Base-by-base conservation (phyloP, 257 asterid genomes). In the Verbena officinalis region DNA sequence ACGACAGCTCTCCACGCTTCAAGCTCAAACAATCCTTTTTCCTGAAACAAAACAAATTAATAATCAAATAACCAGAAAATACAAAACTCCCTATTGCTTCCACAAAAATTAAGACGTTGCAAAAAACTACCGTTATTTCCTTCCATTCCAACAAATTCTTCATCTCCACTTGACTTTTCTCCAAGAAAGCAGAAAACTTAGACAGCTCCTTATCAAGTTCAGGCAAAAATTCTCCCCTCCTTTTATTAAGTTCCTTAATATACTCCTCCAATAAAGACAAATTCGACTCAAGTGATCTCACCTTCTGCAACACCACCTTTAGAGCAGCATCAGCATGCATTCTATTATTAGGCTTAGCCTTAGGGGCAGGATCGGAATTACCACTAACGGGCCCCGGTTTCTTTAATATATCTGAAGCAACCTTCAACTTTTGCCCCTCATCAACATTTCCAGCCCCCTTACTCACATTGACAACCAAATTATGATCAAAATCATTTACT, bases 241-340 rank as follows among this genome's bases (percentile, higher is more conserved):
- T 82, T 73, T 77, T 80, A 75, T 80, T 87, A 51, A 90, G 85
- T 74, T 88, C 89, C 78, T 82, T 94, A 53, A 90, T 78, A 57
- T 90, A 94, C 80, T 94, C 96, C 86, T 94, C 99, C 66, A 94
- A 72, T 63, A 81, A 83, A 14, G 96, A 80, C 59, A 94, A 70
- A 63, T 88, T 90, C 67, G 80, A 54, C 81, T 94, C 99, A 8
- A 94, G 94, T 7, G 85, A 79, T 74, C 97, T 81, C 59, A 94
- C 97, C 81, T 88, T 86, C 79, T 94, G 99, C 65, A 94, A 65
- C 60, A 94, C 74, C 34, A 94, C 89, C 76, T 86, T 94, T n/a
- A 94, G 72, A 31, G 90, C 96, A 46, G 90, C 95, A 86, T 94
- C 99, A 0, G 92, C 90, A n/a, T 90, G 99, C 67, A 81, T 75